Evolutionary conservation across 352 stramenopile species (phyloP).

Genomic region (Globisporangium heterothallicum): DNA sequence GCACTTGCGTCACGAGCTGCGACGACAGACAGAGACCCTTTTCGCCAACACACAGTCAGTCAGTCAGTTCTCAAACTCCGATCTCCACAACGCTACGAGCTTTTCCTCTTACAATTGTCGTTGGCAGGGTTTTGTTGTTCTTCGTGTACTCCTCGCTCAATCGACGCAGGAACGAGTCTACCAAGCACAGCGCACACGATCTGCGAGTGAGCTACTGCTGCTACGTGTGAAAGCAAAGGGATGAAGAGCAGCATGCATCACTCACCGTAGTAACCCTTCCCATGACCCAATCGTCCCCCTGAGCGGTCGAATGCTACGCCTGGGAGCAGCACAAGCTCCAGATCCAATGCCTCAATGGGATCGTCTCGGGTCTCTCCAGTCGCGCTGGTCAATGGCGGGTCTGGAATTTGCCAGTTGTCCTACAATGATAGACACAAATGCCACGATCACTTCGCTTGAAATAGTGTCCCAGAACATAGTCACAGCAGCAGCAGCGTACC

Average conservation of each 20-base stretch:
- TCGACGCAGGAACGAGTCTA: slow-evolving; percentile 72
- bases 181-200: background rate
- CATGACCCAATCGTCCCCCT: slow-evolving; percentile 80
- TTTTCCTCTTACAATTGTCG: slow-evolving; percentile 38
- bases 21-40: slow-evolving; percentile 61
- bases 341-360: slow-evolving; percentile 34
- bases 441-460: background rate
- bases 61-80: too few relatives aligned
- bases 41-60: background rate
- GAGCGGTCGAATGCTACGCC: slow-evolving; percentile 75
- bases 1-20: slow-evolving; percentile 63
- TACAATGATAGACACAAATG: slow-evolving; percentile 17
- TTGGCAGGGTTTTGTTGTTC: slow-evolving; percentile 32
- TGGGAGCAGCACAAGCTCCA: slow-evolving; percentile 80
- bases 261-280: slow-evolving; percentile 86
- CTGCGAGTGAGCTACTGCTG: too few relatives aligned
- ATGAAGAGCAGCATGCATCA: background rate
- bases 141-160: slow-evolving; percentile 40
- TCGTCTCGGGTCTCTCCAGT: slow-evolving; percentile 29
- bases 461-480: background rate
- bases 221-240: too few relatives aligned
- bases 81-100: background rate
- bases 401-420: slow-evolving; percentile 87
- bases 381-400: slow-evolving; percentile 39
- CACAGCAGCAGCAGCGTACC: slow-evolving; percentile 19